Evolutionary conservation across 805 yeast genomes (phyloP).

Genomic region (Cyberlindnera mrakii): DNA sequence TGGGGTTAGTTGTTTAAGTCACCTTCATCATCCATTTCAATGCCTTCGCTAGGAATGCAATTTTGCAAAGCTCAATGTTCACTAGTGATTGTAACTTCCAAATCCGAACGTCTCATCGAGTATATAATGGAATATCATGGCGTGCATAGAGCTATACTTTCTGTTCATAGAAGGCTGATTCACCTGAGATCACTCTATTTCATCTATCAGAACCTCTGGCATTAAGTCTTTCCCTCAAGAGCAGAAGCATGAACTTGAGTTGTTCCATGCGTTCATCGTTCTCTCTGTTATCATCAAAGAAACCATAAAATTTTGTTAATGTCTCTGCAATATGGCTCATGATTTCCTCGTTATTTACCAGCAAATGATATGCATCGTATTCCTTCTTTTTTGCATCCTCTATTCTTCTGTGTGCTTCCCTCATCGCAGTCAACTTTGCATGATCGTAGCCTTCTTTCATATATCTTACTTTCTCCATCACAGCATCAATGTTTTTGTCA

Average conservation of each 20-base stretch:
- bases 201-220: not conserved
- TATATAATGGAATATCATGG: no score
- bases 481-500: slow-evolving; percentile 6
- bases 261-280: slow-evolving; percentile 2
- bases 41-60: no score
- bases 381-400: slow-evolving; percentile 8
- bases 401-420: slow-evolving; percentile 2
- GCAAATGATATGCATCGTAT: slow-evolving; percentile 6
- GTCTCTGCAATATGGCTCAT: slow-evolving; percentile 6
- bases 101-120: no score
- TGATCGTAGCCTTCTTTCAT: slow-evolving; percentile 4
- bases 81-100: no score
- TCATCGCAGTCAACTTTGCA: slow-evolving; percentile 1
- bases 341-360: slow-evolving; percentile 9
- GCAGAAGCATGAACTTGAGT: slow-evolving; percentile 1
- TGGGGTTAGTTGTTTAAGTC: no score
- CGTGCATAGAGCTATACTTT: no score
- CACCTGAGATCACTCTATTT: not conserved
- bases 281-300: slow-evolving; percentile 4
- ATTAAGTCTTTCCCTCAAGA: not conserved
- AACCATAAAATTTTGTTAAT: slow-evolving; percentile 5
- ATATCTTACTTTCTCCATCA: slow-evolving; percentile 6
- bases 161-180: no score
- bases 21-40: no score
- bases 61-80: no score